Base-by-base conservation (phyloP, 2,329 filamentous ascomycete species). In the Apiospora phragmitis region DNA sequence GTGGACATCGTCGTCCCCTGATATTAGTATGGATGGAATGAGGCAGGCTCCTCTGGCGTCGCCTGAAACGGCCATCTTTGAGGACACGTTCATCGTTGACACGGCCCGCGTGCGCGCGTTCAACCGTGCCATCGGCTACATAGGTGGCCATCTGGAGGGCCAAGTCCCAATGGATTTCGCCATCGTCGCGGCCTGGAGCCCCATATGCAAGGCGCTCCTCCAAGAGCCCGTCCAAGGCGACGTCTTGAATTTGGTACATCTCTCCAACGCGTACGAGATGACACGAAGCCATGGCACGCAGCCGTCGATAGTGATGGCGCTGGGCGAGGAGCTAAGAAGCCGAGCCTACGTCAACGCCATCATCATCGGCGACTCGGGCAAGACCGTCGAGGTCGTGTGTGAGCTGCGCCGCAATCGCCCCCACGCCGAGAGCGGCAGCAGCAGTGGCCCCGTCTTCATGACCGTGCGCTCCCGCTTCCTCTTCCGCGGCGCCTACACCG, bases 121-220 rank as follows among this genome's bases (percentile, higher is more conserved):
- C 76, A 94, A 97, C 29, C 94, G 98, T 79, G 94, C 95, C 65
- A 95, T 98, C 73, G 95, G 95, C 73, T 98, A 98, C 84, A 97
- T 93, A n/a, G 94, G 94, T 55, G 95, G 94, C 51, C 94, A 94
- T 75, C 97, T 97, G 86, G 91, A 93, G 74, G 93, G 97, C 72
- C 94, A 92, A 75, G 95, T 95, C 12, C 95, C 96, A 45, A 98
- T 98, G 96, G 95, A 98, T 82, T 98, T 97, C 78, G 94, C 94
- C 74, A 97, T 97, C 74, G 94, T 97, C 26, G 92, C 95, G 65
- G 94, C 94, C 71, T 97, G 94, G 94, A 97, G 98, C 85, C 95
- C 95, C 62, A 98, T 98, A 78, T 98, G 94, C n/a, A 98, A 97
- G 88, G 95, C 95, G 35, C 98, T 98, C 81, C 98, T 98, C 87